These are phyloP conservation scores for Fusarium nematophilum DNA, from an alignment of 2,329 filamentous ascomycete species.

Conservation along the genomic window DNA sequence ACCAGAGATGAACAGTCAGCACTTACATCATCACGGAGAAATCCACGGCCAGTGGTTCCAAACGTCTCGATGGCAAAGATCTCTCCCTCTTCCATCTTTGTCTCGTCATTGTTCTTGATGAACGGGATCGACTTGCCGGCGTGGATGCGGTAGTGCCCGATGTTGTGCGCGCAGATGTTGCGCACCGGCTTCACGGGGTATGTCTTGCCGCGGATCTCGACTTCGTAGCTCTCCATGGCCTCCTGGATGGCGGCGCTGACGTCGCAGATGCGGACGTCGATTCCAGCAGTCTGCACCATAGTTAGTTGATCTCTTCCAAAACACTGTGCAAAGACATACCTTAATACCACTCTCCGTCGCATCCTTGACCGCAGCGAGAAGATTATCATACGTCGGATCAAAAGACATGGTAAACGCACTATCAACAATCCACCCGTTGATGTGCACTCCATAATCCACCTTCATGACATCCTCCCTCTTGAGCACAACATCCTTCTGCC, in stretches of 20 bases:
- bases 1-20: rapidly evolving
- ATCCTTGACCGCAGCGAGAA: slow-evolving; percentile 76
- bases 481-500: slow-evolving; percentile 75
- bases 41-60: slow-evolving; percentile 87
- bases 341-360: slow-evolving; percentile 87
- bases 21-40: slow-evolving; percentile 79
- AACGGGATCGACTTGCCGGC: slow-evolving; percentile 91
- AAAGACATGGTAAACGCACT: slow-evolving; percentile 81
- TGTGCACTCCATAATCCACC: slow-evolving; percentile 81
- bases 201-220: slow-evolving; percentile 81
- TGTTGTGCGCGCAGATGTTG: slow-evolving; percentile 87
- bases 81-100: slow-evolving; percentile 96
- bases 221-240: slow-evolving; percentile 90
- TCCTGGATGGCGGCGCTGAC: slow-evolving; percentile 86
- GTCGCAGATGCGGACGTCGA: slow-evolving; percentile 87
- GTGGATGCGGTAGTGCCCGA: slow-evolving; percentile 86
- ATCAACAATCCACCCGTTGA: slow-evolving; percentile 81
- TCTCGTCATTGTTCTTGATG: slow-evolving; percentile 82
- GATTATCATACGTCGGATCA: slow-evolving; percentile 76
- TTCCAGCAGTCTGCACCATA: slow-evolving; percentile 67
- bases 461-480: slow-evolving; percentile 79
- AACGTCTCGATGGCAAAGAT: slow-evolving; percentile 95
- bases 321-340: slow-evolving; percentile 33
- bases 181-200: slow-evolving; percentile 84
- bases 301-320: slow-evolving; percentile 7